phyloP scores from a whole-genome alignment of 768 basidiomycete species.

The Leccinum fibrillosum region DNA sequence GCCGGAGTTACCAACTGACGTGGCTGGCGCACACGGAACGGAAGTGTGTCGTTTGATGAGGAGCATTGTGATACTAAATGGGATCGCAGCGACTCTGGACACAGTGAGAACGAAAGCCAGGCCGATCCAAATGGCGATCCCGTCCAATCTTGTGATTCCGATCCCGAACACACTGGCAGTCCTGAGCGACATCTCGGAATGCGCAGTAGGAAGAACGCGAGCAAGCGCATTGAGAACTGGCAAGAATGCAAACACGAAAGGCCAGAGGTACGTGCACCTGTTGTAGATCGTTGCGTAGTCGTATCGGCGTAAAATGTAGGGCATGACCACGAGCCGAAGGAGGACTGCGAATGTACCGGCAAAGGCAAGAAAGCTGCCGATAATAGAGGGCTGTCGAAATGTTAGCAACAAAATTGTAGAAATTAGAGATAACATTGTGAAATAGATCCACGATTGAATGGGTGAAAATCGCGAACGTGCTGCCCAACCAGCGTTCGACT shows the following conservation, averaged over 20 bases:
- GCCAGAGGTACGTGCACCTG: slow-evolving; percentile 7
- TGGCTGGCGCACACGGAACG: slow-evolving; percentile 13
- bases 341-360: slow-evolving; percentile 45
- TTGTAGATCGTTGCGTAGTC: slow-evolving; percentile 6
- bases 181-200: not conserved
- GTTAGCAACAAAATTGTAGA: slow-evolving; percentile 13
- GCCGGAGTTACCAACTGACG: not conserved
- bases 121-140: slow-evolving; percentile 44
- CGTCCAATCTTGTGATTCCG: not conserved
- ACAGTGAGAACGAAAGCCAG: slow-evolving; percentile 40
- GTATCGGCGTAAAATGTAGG: slow-evolving; percentile 22
- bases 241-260: not conserved
- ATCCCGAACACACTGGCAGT: not conserved
- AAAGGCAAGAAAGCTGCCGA: slow-evolving; percentile 52
- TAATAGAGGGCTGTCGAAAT: slow-evolving; percentile 43
- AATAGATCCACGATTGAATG: not conserved
- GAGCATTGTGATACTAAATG: slow-evolving; percentile 52
- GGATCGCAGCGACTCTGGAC: slow-evolving; percentile 24
- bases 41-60: slow-evolving; percentile 50
- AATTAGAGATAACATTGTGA: not conserved
- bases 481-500: not conserved
- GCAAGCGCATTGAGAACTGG: slow-evolving; percentile 5
- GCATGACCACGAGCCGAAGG: slow-evolving; percentile 49
- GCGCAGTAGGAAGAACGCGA: not conserved
- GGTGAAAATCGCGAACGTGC: not conserved